Percentiles rank a stretch among this genome's conserved stretches.
Evolutionary conservation across 345 rosid species (phyloP).

Genomic region (Chamaenerion angustifolium): DNA sequence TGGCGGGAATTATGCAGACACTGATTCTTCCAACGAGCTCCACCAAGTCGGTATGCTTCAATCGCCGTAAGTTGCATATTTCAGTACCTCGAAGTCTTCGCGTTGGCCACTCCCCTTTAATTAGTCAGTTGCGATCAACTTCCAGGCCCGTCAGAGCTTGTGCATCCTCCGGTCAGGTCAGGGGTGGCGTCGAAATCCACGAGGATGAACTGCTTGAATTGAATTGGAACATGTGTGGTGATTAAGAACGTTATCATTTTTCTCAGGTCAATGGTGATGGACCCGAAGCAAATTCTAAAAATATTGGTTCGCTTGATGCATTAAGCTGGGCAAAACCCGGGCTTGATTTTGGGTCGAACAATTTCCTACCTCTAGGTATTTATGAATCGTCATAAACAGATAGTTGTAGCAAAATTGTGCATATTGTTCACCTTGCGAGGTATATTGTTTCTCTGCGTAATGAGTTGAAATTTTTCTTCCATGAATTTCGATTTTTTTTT

Average conservation of each 20-base stretch:
- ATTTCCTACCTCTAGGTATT: constrained; percentile 78
- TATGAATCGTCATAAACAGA: not conserved
- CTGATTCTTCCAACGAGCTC: constrained; percentile 10
- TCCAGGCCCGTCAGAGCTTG: constrained; percentile 28
- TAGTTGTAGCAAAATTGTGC: no score
- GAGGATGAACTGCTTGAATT: no score
- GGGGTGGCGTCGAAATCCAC: not conserved
- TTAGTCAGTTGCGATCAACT: constrained; percentile 13
- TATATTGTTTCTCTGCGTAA: no score
- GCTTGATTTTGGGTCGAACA: constrained; percentile 29
- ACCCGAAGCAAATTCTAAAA: constrained; percentile 11
- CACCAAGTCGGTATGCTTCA: constrained; percentile 5
- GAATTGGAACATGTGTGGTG: no score
- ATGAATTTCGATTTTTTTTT: no score
- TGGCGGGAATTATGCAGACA: constrained; percentile 40
- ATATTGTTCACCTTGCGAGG: no score
- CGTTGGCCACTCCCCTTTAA: constrained; percentile 12
- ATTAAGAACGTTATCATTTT: not conserved
- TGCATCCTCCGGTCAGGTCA: constrained; percentile 31
- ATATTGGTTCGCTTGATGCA: constrained; percentile 11
- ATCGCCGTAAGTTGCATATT: constrained; percentile 5
- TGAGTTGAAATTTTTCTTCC: no score
- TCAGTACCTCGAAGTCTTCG: constrained; percentile 6
- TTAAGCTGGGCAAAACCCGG: constrained; percentile 35
- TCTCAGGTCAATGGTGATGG: constrained; percentile 25